Conservation (phyloP, 495 filamentous ascomycete genomes). For the Aspergillus sclerotiicarbonarius region DNA sequence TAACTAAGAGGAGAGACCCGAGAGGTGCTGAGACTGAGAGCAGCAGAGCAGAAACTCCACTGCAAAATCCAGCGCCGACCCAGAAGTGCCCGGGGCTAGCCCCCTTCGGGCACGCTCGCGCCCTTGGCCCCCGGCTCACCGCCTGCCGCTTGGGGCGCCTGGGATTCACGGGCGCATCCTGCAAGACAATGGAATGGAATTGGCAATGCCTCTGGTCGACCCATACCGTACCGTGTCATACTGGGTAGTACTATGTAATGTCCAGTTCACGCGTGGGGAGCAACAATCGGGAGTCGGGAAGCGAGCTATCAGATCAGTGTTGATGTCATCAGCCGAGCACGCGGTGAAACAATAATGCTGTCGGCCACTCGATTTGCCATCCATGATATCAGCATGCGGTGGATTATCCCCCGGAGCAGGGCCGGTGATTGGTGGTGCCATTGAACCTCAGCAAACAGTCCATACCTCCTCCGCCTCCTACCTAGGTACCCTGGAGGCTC, state of each 20-base stretch:
- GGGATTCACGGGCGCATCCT: not conserved
- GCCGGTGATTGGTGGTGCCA: not conserved
- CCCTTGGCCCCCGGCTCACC: not conserved
- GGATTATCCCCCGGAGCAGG: not conserved
- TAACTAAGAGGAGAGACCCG: not conserved
- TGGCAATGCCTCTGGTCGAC: no score
- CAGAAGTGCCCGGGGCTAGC: not conserved
- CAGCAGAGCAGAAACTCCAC: not conserved
- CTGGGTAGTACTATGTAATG: no score
- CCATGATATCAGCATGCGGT: not conserved
- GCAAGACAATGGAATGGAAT: not conserved
- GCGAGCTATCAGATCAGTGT: no score
- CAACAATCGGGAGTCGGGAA: no score
- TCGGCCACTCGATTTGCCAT: not conserved
- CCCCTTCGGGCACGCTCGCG: not conserved
- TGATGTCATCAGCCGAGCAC: no score
- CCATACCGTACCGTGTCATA: no score
- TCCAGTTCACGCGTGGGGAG: no score
- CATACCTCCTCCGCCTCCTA: no score
- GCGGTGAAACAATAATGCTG: no score
- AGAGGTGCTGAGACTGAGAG: not conserved
- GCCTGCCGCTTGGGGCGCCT: not conserved
- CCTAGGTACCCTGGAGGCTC: no score
- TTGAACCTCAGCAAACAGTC: not conserved
- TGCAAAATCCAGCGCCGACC: conserved; percentile 3